These are phyloP conservation scores for Chaetomium sp. DNA, from an alignment of 2,329 filamentous ascomycete species.

Conservation along the genomic window DNA sequence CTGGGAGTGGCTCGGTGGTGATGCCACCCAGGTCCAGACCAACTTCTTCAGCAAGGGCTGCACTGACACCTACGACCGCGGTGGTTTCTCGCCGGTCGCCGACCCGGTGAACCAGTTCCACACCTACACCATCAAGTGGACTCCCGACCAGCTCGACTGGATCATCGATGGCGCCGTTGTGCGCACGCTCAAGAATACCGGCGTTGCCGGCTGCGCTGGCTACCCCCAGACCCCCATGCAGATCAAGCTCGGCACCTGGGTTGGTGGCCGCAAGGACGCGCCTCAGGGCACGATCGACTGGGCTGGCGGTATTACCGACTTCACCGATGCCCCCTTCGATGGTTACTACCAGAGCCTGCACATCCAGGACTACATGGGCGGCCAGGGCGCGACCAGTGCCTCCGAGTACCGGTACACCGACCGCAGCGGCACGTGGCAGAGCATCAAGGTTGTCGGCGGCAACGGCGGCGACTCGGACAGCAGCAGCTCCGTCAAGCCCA, in stretches of 20 bases:
- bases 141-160: constrained; percentile 50
- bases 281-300: constrained; percentile 56
- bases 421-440: constrained; percentile 42
- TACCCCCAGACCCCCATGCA: constrained; percentile 68
- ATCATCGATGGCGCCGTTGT: constrained; percentile 46
- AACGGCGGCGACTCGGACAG: constrained; percentile 20
- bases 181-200: constrained; percentile 42
- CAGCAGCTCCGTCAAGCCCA: constrained; percentile 17
- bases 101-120: constrained; percentile 49
- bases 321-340: constrained; percentile 44
- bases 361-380: constrained; percentile 50
- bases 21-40: constrained; percentile 68
- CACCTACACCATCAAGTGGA: constrained; percentile 66
- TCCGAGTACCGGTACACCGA: constrained; percentile 48
- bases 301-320: constrained; percentile 56
- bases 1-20: constrained; percentile 87
- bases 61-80: constrained; percentile 64
- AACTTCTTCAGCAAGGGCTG: constrained; percentile 80
- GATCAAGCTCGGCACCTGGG: constrained; percentile 55
- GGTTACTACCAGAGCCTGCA: constrained; percentile 52
- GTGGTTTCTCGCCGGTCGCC: constrained; percentile 52
- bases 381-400: constrained; percentile 41
- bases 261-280: constrained; percentile 41
- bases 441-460: constrained; percentile 44
- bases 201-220: constrained; percentile 44